These are phyloP conservation scores for Saturnispora saitoi DNA, from an alignment of 805 yeast species.

Conservation along the genomic window DNA sequence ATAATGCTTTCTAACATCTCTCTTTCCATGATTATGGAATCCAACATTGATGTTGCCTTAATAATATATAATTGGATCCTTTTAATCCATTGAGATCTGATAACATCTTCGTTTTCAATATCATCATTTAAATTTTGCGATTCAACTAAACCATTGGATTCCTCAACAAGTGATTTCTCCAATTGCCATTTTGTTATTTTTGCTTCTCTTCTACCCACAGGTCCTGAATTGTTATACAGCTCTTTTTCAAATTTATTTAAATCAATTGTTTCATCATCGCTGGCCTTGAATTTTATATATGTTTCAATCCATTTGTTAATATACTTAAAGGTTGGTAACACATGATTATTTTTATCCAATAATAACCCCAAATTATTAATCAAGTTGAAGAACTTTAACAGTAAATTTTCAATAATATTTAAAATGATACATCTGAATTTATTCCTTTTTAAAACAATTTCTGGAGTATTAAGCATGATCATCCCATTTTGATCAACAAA, in stretches of 20 bases:
- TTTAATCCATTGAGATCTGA: slow-evolving; percentile 47
- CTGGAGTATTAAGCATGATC: slow-evolving; percentile 9
- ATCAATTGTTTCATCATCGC: slow-evolving; percentile 5
- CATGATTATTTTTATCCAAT: slow-evolving; percentile 1
- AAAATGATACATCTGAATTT: slow-evolving; percentile 10
- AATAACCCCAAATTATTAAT: not conserved
- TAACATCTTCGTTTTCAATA: slow-evolving; percentile 35
- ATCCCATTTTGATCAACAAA: slow-evolving; percentile 14
- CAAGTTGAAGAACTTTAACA: not conserved
- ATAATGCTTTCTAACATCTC: slow-evolving; percentile 45
- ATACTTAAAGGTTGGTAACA: slow-evolving; percentile 1
- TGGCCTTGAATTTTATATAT: slow-evolving; percentile 8
- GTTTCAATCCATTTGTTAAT: slow-evolving; percentile 11
- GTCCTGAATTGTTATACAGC: slow-evolving; percentile 19
- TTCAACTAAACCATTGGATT: not conserved
- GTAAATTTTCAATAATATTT: slow-evolving; percentile 11
- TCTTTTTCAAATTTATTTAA: slow-evolving; percentile 9
- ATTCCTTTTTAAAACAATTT: slow-evolving; percentile 6
- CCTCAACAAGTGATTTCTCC: slow-evolving; percentile 26
- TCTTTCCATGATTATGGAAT: slow-evolving; percentile 54
- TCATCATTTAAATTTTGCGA: slow-evolving; percentile 15
- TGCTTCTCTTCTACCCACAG: slow-evolving; percentile 49
- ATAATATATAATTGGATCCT: slow-evolving; percentile 46
- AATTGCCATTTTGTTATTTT: slow-evolving; percentile 62
- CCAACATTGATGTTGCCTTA: slow-evolving; percentile 47